Base-by-base conservation (phyloP, 352 stramenopile genomes). In the Globisporangium paddicum region DNA sequence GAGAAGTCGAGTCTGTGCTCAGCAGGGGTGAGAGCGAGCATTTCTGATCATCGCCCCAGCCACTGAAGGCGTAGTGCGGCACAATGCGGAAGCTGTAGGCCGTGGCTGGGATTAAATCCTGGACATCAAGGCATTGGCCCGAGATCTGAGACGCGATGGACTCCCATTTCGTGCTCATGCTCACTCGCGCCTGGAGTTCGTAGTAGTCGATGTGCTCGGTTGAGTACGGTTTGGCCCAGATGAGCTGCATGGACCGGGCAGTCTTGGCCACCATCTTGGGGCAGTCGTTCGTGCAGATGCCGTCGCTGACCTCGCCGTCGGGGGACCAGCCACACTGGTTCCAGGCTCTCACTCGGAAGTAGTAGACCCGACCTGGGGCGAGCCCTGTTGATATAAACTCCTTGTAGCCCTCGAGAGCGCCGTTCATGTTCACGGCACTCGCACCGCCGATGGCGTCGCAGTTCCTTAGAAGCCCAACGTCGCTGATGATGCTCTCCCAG, bases 141-240 rank as follows among this genome's bases (percentile, higher is more conserved):
- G 28, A 5, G 5, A 79, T 56, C 18, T 66, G 37, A 3, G 46
- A 58, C 6, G 55, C 64, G 0, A 77, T 38, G 2, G 53, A 35
- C 6, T 73, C 46, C 75, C 77, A 87, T 35, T 66, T 64, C 2
- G 64, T 72, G 28, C 60, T 71, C n/a, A 60, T 75, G 41, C 69
- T 79, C 9, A 67, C 41, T 23, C 69, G 58, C 13, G 62, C 68
- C 6, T 78, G 64, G 7, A 87, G 55, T 57, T 81, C 60, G 62
- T 87, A 87, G 30, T 26, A 55, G 55, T 83, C 74, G 19, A 84
- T 76, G 34, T 73, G 47, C 23, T 83, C 72, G 2, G 64, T 71
- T 10, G 66, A 76, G 48, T 83, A 83, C 42, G 77, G 74, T 23
- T 79, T 82, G 1, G 73, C 68, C 77, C 77, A 87, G 19, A 77